Base-by-base conservation (phyloP, 2,329 filamentous ascomycete genomes). In the Fusarium phyllophilum region DNA sequence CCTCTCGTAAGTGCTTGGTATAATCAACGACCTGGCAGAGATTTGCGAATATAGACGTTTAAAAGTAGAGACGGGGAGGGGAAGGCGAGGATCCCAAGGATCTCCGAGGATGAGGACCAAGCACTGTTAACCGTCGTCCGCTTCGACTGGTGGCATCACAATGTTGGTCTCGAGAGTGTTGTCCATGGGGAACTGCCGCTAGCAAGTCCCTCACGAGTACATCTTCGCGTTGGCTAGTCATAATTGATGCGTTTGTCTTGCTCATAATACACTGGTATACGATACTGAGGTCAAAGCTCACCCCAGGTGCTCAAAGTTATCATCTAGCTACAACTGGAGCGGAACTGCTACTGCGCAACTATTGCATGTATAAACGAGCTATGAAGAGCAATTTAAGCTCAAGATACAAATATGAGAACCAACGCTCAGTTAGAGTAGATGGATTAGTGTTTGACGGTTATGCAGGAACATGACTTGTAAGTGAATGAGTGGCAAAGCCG, bases 121-220 rank as follows among this genome's bases (percentile, higher is more conserved):
- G 22, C 39, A 13, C 38, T 41, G 38, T 20, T 41, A n/a, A n/a
- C 8, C 39, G 14, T 8, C 41, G 41, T 24, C 41, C 10, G n/a
- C 15, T 24, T 44, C 41, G 80, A 1, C 73, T 75, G 1, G 73
- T 79, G 1, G 68, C 65, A 6, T 62, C 1, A 34, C 72, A 78
- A 45, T 82, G 80, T 7, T 79, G 66, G 0, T 81, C 63, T 17
- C 75, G 75, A 1, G 79, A 73, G 3, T 33, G 6, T 51, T 52
- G 72, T 8, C 77, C 77, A 0, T 74, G 54, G 68, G 69, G 44
- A 80, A 79, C 12, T 24, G 18, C 1, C 2, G 10, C 18, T 39
- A 20, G 3, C 20, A 22, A 39, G 38, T 39, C 22, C 38, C 20
- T 1, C 20, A 39, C 1, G 38, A 39, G 38, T 39, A 22, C 38